Base-by-base conservation (phyloP, 2,329 filamentous ascomycete species). In the Didymosphaeria variabile region DNA sequence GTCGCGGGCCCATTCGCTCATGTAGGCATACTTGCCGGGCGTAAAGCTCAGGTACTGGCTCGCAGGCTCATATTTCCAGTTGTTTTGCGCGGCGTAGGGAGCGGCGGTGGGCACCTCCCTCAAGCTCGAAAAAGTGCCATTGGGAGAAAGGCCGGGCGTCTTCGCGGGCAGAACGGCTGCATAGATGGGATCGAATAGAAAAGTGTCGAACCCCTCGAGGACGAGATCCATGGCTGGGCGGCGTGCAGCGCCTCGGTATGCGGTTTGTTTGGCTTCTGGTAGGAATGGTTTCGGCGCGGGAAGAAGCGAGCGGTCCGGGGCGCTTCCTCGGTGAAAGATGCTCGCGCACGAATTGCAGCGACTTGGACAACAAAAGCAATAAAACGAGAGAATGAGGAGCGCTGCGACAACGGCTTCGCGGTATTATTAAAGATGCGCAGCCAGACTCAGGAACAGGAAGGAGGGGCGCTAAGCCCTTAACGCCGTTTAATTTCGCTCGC, bases 131-230 rank as follows among this genome's bases (percentile, higher is more conserved):
- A 85, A 89, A 59, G 90, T 87, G 42, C 81, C 82, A 65, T 90
- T 89, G 68, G 83, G 63, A 26, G 54, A n/a, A 76, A 64, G 82
- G 81, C 83, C 80, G 32, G 80, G 82, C 49, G 82, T 82, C 9
- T 62, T 55, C 6, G 65, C 67, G 8, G 94, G 93, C n/a, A 91
- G 82, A 6, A 91, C 69, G 38, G 81, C 84, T 53, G 93, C 90
- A 77, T 96, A 97, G 60, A 91, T 70, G 68, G 90, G 87, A 81
- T 98, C 94, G 79, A 91, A 90, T 65, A 94, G 72, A 73, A 90
- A 92, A 71, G 90, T 92, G 81, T 98, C 94, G 80, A 88, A 86
- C 62, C 94, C 72, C 80, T 97, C 94, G 67, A 97, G 90, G 49
- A 95, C 88, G 81, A 97, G 88, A 84, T 98, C 94, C 94, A 98